Percentiles rank a stretch among this genome's conserved stretches.
These are phyloP conservation scores for Aspergillus niger DNA, from an alignment of 2,329 filamentous ascomycete species.

Conservation along the genomic window DNA sequence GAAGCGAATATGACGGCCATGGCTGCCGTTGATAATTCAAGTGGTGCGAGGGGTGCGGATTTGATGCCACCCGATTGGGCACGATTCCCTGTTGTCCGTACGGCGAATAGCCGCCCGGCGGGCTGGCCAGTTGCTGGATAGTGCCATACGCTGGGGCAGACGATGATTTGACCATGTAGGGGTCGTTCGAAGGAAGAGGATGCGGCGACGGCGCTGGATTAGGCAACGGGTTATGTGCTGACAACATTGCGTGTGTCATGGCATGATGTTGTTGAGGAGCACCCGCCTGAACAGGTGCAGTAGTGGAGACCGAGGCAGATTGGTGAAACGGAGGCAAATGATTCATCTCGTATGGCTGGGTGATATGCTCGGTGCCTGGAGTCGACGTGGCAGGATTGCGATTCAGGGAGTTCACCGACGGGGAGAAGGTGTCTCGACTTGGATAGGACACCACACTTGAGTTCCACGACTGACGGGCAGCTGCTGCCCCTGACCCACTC, in stretches of 20 bases:
- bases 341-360: slow-evolving; percentile 69
- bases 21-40: slow-evolving; percentile 45
- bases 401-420: slow-evolving; percentile 56
- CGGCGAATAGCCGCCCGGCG: slow-evolving; percentile 47
- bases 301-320: slow-evolving; percentile 54
- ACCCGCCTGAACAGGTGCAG: slow-evolving; percentile 43
- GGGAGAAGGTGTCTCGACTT: slow-evolving; percentile 58
- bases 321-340: slow-evolving; percentile 64
- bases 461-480: slow-evolving; percentile 50
- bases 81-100: slow-evolving; percentile 44
- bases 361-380: slow-evolving; percentile 62
- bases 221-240: slow-evolving; percentile 44
- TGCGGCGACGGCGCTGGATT: slow-evolving; percentile 46
- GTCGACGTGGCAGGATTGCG: slow-evolving; percentile 61
- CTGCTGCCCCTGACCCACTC: slow-evolving; percentile 49
- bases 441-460: slow-evolving; percentile 44
- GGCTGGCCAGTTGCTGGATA: slow-evolving; percentile 51
- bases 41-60: slow-evolving; percentile 28
- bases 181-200: slow-evolving; percentile 61
- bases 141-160: slow-evolving; percentile 49
- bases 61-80: slow-evolving; percentile 50
- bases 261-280: slow-evolving; percentile 45
- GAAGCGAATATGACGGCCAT: slow-evolving; percentile 58
- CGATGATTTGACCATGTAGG: slow-evolving; percentile 56
- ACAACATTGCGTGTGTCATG: slow-evolving; percentile 50